Evolutionary conservation across 192 early-diverging fungal species (phyloP).

Genomic region (Coemansia sp.): DNA sequence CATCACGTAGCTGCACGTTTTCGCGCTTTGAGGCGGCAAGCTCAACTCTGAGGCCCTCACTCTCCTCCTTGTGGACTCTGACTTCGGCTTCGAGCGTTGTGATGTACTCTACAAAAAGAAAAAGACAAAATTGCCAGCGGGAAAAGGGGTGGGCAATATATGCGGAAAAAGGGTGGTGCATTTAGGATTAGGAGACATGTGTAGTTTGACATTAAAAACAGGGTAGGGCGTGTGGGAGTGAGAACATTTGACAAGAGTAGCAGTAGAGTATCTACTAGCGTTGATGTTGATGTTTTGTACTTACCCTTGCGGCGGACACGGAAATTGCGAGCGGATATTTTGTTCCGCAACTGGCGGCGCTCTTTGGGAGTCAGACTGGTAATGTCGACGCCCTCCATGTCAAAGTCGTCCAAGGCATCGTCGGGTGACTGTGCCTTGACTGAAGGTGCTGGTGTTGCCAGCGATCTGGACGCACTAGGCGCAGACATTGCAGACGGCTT

Average conservation of each 20-base stretch:
- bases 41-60: slow-evolving; percentile 47
- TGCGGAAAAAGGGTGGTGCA: slow-evolving; percentile 5
- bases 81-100: slow-evolving; percentile 60
- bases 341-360: slow-evolving; percentile 80
- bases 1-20: slow-evolving; percentile 42
- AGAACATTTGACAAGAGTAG: too few relatives aligned
- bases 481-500: slow-evolving; percentile 1
- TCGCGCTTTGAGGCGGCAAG: slow-evolving; percentile 37
- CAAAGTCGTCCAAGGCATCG: slow-evolving; percentile 31
- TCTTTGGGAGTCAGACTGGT: slow-evolving; percentile 71
- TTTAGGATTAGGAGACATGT: neutral
- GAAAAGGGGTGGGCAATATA: slow-evolving; percentile 7
- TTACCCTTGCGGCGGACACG: slow-evolving; percentile 76
- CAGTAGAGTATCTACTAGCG: neutral
- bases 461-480: too few relatives aligned
- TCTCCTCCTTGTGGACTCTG: slow-evolving; percentile 54
- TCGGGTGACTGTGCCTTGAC: slow-evolving; percentile 3
- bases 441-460: too few relatives aligned
- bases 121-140: slow-evolving; percentile 3
- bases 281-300: slow-evolving; percentile 2
- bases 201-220: neutral
- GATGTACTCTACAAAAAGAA: slow-evolving; percentile 55
- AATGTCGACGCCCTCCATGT: slow-evolving; percentile 53
- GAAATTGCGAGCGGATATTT: slow-evolving; percentile 84
- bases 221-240: too few relatives aligned